Base-by-base conservation (phyloP, 495 filamentous ascomycete genomes). In the Neurospora sp. region DNA sequence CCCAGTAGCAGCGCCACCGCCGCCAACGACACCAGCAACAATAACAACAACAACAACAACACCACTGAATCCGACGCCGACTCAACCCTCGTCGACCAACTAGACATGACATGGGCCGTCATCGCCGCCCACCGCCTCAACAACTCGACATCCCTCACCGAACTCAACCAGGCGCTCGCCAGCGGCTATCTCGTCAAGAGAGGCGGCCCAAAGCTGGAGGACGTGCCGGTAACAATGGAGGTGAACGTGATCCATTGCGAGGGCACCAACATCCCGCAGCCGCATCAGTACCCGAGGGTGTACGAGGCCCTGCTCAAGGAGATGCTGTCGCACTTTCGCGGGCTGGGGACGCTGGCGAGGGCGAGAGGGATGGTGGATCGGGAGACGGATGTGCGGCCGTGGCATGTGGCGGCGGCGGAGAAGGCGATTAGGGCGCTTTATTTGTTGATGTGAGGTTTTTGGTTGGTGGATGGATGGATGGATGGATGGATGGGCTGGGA, bases 341-440 rank as follows among this genome's bases (percentile, higher is more conserved):
- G 88, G n/a, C 79, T 98, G 72, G 90, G 88, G 0, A 88, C 90
- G 38, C 83, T 98, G 78, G 92, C 92, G 37, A 86, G 90, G 71
- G 87, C 88, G 38, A 87, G 90, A 73, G 92, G 92, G 5, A 84
- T 92, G 59, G 84, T 89, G 69, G 88, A 89, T 68, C 84, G 85
- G 22, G 89, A 89, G 68, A 82, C 79, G 35, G 90, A 91, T 72
- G 86, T 90, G 0, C 78, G 94, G 75, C 94, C 94, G 31, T 95
- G 92, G 91, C 94, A 98, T 86, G 85, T 98, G 74, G 91, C 89
- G 37, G 91, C 89, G n/a, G 94, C 90, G 40, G 85, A 91, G 76
- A 90, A 91, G 80, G 92, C 85, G 3, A 87, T 86, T 6, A 83
- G 86, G 75, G 89, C 82, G 42, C 76, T 92, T 72, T 86, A 87